Conservation (phyloP, 306 rosid species). For the Vachellia pachyceras region DNA sequence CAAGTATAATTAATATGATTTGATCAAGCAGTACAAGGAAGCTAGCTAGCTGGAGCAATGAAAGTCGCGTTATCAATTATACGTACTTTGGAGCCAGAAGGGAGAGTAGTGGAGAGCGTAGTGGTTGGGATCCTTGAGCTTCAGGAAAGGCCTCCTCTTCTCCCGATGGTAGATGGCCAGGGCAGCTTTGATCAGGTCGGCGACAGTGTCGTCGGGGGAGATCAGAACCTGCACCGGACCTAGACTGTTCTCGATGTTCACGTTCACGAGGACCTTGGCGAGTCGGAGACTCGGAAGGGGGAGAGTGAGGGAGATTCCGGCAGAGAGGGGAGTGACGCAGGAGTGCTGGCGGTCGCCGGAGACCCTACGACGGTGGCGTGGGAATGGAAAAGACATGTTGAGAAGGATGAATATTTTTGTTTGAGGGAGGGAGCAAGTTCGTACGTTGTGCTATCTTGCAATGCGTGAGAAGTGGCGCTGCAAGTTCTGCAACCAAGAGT, state of each 20-base stretch:
- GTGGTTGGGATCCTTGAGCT: conserved; percentile 47
- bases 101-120: conserved; percentile 71
- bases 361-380: conserved; percentile 29
- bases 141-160: conserved; percentile 61
- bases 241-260: conserved; percentile 58
- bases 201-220: conserved; percentile 51
- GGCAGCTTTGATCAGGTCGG: conserved; percentile 51
- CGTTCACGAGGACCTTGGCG: conserved; percentile 60
- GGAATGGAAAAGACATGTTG: conserved; percentile 40
- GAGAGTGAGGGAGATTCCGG: conserved; percentile 36
- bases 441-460: background rate
- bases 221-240: conserved; percentile 64
- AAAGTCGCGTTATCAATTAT: too few relatives aligned
- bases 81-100: conserved; percentile 59
- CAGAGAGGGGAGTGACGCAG: conserved; percentile 20
- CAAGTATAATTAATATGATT: too few relatives aligned
- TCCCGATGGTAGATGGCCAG: conserved; percentile 53
- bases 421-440: background rate
- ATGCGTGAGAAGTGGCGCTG: background rate
- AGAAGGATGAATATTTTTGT: background rate
- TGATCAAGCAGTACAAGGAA: too few relatives aligned
- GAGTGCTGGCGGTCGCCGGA: background rate
- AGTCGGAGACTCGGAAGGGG: conserved; percentile 31
- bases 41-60: too few relatives aligned
- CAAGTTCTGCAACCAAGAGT: background rate